Conservation (phyloP, 345 rosid genomes). For the Clausena lansium region DNA sequence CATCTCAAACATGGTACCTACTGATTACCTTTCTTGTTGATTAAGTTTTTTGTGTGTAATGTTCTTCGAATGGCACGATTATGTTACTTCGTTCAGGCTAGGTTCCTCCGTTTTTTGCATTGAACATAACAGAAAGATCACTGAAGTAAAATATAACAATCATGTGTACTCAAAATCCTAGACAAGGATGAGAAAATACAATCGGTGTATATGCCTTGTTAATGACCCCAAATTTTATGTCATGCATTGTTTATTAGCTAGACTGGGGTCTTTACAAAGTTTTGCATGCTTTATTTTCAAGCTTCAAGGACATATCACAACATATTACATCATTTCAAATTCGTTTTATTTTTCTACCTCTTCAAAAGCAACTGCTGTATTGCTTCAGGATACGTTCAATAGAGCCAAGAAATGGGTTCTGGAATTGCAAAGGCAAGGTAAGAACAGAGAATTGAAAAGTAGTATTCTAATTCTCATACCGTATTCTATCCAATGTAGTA, state of each 20-base stretch:
- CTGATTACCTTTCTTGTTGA: neutral
- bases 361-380: neutral
- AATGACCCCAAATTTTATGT: neutral
- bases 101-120: neutral
- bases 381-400: constrained; percentile 51
- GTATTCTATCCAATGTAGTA: too few species aligned
- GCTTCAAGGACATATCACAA: neutral
- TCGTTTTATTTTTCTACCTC: neutral
- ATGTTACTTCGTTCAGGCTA: neutral
- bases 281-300: neutral
- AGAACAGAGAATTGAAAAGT: neutral
- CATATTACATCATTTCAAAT: neutral
- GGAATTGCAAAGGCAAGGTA: constrained; percentile 71
- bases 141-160: neutral
- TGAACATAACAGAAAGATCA: neutral
- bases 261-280: neutral
- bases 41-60: neutral
- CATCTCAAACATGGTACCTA: constrained; percentile 53
- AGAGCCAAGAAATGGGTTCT: constrained; percentile 69
- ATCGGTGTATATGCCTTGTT: neutral
- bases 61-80: neutral
- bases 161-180: neutral
- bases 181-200: neutral
- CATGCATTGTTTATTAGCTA: neutral
- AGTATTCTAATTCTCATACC: neutral